These are phyloP conservation scores for Filobasidium wieringae DNA, from an alignment of 768 basidiomycete genomes.

Conservation along the genomic window DNA sequence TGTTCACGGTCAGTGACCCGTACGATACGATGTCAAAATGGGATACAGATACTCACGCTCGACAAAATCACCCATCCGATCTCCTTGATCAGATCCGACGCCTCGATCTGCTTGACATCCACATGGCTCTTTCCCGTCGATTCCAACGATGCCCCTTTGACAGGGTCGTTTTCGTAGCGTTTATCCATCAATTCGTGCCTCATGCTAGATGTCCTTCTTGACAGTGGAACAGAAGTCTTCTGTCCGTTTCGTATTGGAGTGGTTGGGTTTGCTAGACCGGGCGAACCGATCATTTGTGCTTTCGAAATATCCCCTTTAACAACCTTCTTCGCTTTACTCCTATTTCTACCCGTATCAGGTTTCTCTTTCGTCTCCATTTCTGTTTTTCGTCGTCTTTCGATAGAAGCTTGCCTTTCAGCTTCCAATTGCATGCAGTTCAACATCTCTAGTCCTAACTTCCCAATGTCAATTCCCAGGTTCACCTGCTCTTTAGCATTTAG, in stretches of 20 bases:
- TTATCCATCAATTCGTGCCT: neutral
- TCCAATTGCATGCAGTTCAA: conserved; percentile 4
- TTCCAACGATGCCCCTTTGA: neutral
- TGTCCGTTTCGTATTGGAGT: neutral
- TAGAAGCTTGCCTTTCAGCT: neutral
- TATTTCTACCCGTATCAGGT: neutral
- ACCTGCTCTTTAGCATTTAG: conserved; percentile 1
- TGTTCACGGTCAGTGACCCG: too few species aligned
- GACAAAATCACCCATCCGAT: conserved; percentile 4
- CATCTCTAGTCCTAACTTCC: conserved; percentile 8
- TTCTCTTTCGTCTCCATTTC: neutral
- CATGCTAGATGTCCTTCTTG: neutral
- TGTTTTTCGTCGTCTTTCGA: neutral
- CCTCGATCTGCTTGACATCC: conserved; percentile 1
- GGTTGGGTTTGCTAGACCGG: neutral
- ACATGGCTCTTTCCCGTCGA: neutral
- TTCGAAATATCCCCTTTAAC: neutral
- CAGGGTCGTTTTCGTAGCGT: neutral
- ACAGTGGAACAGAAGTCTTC: neutral
- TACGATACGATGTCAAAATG: too few species aligned
- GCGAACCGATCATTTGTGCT: neutral
- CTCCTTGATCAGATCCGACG: conserved; percentile 6
- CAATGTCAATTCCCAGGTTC: conserved; percentile 1
- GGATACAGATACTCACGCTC: neutral
- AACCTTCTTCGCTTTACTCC: neutral